These are phyloP conservation scores for Wickerhamiella domercqiae DNA, from an alignment of 805 yeast species.

Conservation along the genomic window DNA sequence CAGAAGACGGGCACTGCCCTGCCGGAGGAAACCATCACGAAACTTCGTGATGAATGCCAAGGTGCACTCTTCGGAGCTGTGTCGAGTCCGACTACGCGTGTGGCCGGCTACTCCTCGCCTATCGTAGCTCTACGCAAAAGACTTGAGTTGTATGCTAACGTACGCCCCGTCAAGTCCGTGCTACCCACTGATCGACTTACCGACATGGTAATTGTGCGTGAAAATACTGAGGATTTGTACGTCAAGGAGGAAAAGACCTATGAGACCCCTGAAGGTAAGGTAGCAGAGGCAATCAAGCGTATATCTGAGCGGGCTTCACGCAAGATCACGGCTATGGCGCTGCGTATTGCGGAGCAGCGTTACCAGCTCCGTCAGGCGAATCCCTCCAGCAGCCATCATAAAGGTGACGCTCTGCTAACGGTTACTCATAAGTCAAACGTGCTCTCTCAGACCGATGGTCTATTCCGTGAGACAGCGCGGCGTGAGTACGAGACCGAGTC, in stretches of 20 bases:
- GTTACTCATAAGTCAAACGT: slow-evolving; percentile 96
- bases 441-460: slow-evolving; percentile 79
- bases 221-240: slow-evolving; percentile 95
- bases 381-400: slow-evolving; percentile 23
- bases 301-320: slow-evolving; percentile 77
- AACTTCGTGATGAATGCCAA: slow-evolving; percentile 68
- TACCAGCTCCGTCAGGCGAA: slow-evolving; percentile 52
- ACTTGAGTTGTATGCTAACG: slow-evolving; percentile 88
- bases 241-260: slow-evolving; percentile 80
- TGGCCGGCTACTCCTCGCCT: slow-evolving; percentile 94
- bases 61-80: slow-evolving; percentile 98
- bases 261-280: slow-evolving; percentile 64
- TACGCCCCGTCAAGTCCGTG: slow-evolving; percentile 93
- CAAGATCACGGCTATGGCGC: slow-evolving; percentile 79
- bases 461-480: slow-evolving; percentile 79
- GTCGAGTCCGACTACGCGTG: slow-evolving; percentile 81
- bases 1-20: slow-evolving; percentile 89
- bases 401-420: slow-evolving; percentile 50
- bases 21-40: slow-evolving; percentile 79
- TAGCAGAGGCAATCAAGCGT: slow-evolving; percentile 96
- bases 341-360: slow-evolving; percentile 86
- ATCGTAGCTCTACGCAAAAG: slow-evolving; percentile 97
- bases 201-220: slow-evolving; percentile 96
- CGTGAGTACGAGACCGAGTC: slow-evolving; percentile 35
- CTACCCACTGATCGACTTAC: slow-evolving; percentile 75